Conservation (phyloP, 768 basidiomycete genomes). For the Tephrocybe sp. region DNA sequence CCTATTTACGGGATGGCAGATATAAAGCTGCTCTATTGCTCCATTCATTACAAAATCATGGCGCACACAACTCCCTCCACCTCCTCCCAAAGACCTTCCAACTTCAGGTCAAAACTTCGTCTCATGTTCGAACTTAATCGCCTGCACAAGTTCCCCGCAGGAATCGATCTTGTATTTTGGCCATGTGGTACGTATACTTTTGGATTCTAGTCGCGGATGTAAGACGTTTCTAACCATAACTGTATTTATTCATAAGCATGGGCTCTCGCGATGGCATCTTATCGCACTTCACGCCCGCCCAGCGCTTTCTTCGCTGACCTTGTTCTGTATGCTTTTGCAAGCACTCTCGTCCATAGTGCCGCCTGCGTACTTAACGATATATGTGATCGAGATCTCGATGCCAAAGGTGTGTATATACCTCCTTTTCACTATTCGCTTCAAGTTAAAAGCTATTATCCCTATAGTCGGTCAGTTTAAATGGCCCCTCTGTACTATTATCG, state of each 20-base stretch:
- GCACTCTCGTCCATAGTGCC: slow-evolving; percentile 11
- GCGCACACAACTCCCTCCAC: not conserved
- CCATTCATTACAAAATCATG: too few species aligned
- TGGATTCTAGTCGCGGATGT: too few species aligned
- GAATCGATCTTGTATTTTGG: slow-evolving; percentile 8
- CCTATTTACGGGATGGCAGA: too few species aligned
- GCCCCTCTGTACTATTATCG: not conserved
- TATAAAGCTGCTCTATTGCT: too few species aligned
- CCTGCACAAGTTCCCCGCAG: slow-evolving; percentile 9
- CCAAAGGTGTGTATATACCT: slow-evolving; percentile 15
- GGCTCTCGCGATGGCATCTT: slow-evolving; percentile 6
- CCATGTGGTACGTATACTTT: slow-evolving; percentile 4
- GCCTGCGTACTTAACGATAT: slow-evolving; percentile 19
- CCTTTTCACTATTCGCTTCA: not conserved
- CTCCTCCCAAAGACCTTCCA: not conserved
- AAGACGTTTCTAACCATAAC: not conserved
- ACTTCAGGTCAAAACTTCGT: not conserved
- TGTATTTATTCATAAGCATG: slow-evolving; percentile 14
- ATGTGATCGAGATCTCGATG: slow-evolving; percentile 17
- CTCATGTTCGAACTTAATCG: slow-evolving; percentile 7
- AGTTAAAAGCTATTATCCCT: not conserved
- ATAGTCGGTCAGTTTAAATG: not conserved
- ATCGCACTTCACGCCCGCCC: not conserved
- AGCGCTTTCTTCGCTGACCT: not conserved
- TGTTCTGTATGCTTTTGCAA: not conserved